These are phyloP conservation scores for Rhododendron molle DNA, from an alignment of 148 eudicot genomes.

Conservation along the genomic window DNA sequence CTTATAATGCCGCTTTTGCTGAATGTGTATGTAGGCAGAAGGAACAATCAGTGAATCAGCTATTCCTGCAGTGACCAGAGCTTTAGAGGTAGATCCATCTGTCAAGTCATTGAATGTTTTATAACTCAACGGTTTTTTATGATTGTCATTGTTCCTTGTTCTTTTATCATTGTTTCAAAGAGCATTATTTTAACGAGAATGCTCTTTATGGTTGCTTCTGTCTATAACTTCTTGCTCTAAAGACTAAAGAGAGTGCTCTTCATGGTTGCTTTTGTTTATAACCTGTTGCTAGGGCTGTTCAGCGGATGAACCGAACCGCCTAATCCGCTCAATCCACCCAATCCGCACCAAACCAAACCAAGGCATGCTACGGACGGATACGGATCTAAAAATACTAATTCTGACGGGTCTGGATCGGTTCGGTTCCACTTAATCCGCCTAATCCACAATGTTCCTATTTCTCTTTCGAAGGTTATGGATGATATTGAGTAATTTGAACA, in stretches of 20 bases:
- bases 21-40: constrained; percentile 58
- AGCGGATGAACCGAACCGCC: too few relatives aligned
- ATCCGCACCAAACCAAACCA: too few relatives aligned
- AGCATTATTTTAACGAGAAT: not conserved
- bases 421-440: too few relatives aligned
- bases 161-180: not conserved
- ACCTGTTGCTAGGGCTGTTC: too few relatives aligned
- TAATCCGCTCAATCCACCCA: too few relatives aligned
- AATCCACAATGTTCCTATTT: too few relatives aligned
- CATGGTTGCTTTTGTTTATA: not conserved
- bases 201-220: not conserved
- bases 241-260: not conserved
- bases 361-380: too few relatives aligned
- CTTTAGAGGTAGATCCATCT: constrained; percentile 38
- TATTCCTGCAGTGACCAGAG: constrained; percentile 58
- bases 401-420: too few relatives aligned
- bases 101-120: not conserved
- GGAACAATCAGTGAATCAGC: constrained; percentile 72
- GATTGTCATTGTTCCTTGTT: not conserved
- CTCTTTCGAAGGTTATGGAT: too few relatives aligned
- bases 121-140: too few relatives aligned
- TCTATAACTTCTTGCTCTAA: not conserved
- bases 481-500: too few relatives aligned
- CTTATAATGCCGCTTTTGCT: not conserved
- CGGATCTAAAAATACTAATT: too few relatives aligned